Evolutionary conservation across 2,329 filamentous ascomycete species (phyloP), one percentile per base, ranked within the genome.

Genomic region (Alternaria tenuissima): DNA sequence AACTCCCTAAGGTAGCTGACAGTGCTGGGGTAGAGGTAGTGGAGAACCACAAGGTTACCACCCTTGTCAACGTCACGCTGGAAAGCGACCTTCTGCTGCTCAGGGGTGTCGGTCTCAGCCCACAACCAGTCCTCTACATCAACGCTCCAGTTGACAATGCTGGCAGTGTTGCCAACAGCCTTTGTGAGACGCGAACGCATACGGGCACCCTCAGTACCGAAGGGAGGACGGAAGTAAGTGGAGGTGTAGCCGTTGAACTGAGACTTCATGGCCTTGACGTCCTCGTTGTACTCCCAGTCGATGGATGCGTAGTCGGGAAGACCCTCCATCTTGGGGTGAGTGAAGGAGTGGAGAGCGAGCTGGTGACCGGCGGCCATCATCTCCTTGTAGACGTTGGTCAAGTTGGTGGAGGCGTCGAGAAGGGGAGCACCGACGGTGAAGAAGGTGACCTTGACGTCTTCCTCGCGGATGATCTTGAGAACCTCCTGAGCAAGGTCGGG

Each of bases 121-220:
- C 88, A 91, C 24, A 89, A 70, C 87, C 88, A 91, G 73, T 91
- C 89, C 79, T 91, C 87, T 32, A 91, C 86, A 69, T 91, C 89
- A 44, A 91, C 86, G 69, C 84, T 88, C 89, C 89, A 91, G 74
- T 87, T 87, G 52, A 90, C 84, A 43, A 91, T 85, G 1, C 87
- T 83, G 14, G 85, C 81, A 2, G 82, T 79, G 20, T 84, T 82
- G 16, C 73, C 75, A 4, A 76, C 63, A 76, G 75, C 44, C 22
- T 81, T 80, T 0, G 87, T 85, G 28, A 91, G 83, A 41, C 87
- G 83, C 73, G 89, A 85, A 4, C 89, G 84, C 79, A 89, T 88
- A 46, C 88, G 84, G 1, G 88, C 88, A 41, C 88, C 89, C 71
- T 91, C 86, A 30, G 83, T 90, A 41, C 89, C 89, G 69, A 88